Conservation (phyloP, 257 asterid genomes). For the Jasminum sambac region DNA sequence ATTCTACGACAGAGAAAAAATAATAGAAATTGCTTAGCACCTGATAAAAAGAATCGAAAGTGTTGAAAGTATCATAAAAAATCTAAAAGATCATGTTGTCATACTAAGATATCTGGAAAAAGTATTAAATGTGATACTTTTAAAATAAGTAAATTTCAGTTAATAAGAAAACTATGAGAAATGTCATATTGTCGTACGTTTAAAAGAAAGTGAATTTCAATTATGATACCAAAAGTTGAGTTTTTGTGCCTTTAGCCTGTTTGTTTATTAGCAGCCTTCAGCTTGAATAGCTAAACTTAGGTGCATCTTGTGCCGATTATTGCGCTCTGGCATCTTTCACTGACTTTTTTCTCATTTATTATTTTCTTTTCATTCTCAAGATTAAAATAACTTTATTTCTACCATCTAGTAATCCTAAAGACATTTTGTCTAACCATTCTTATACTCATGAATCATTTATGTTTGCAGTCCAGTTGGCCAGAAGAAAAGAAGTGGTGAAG, state of each 20-base stretch:
- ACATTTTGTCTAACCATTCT: not conserved
- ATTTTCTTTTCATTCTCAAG: conserved; percentile 10
- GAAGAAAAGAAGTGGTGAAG: conserved; percentile 96
- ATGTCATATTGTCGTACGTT: no score
- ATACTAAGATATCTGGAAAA: no score
- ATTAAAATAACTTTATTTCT: conserved; percentile 11
- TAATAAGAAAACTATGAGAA: no score
- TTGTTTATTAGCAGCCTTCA: not conserved
- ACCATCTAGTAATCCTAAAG: conserved; percentile 18
- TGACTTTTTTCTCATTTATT: conserved; percentile 12
- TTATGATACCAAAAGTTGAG: no score
- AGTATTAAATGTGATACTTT: no score
- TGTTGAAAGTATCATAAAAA: no score
- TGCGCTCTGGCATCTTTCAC: not conserved
- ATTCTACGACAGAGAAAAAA: no score
- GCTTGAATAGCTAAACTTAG: not conserved
- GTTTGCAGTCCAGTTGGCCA: conserved; percentile 96
- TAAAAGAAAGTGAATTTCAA: no score
- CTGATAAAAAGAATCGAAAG: no score
- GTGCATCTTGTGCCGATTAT: conserved; percentile 4
- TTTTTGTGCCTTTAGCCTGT: not conserved
- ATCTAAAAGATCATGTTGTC: no score
- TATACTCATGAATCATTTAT: conserved; percentile 25
- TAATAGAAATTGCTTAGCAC: no score
- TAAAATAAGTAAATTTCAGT: no score